Evolutionary conservation across 352 stramenopile genomes (phyloP).

Genomic region (Lagenidium giganteum): DNA sequence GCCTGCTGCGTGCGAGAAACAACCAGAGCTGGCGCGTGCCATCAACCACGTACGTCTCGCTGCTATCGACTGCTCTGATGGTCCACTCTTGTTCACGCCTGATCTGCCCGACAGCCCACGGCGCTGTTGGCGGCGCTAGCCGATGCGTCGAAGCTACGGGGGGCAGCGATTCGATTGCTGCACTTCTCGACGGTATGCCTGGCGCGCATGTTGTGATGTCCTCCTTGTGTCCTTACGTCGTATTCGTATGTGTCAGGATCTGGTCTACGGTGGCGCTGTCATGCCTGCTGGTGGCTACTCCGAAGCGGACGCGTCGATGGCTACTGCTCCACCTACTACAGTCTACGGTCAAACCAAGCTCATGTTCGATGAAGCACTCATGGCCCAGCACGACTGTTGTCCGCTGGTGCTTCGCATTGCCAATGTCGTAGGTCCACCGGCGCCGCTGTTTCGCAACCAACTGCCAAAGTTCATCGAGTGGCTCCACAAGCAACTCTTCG

Average conservation of each 20-base stretch:
- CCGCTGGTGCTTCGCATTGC: conserved; percentile 42
- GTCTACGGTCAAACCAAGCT: conserved; percentile 50
- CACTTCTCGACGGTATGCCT: conserved; percentile 72
- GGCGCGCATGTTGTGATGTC: too few relatives aligned
- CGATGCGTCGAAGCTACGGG: conserved; percentile 14
- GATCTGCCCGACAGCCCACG: too few relatives aligned
- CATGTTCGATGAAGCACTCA: conserved; percentile 37
- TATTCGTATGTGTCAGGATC: conserved; percentile 27
- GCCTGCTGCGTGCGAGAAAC: conserved; percentile 45
- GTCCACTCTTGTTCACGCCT: too few relatives aligned
- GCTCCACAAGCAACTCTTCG: conserved; percentile 43
- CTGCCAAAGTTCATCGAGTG: conserved; percentile 62
- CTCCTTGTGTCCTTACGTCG: neutral
- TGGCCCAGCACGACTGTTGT: conserved; percentile 6
- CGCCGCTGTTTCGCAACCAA: conserved; percentile 29
- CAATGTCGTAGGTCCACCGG: conserved; percentile 44
- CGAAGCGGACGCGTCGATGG: conserved; percentile 21
- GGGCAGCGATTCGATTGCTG: conserved; percentile 25
- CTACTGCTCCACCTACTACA: conserved; percentile 14
- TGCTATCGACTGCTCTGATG: too few relatives aligned
- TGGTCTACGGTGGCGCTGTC: conserved; percentile 45
- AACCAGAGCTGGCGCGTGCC: conserved; percentile 21
- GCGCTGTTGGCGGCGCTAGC: too few relatives aligned
- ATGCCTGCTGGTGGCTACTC: conserved; percentile 22
- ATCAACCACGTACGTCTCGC: conserved; percentile 61